phyloP scores from a whole-genome alignment of 208 protist species.

The Trypanosoma theileri region DNA sequence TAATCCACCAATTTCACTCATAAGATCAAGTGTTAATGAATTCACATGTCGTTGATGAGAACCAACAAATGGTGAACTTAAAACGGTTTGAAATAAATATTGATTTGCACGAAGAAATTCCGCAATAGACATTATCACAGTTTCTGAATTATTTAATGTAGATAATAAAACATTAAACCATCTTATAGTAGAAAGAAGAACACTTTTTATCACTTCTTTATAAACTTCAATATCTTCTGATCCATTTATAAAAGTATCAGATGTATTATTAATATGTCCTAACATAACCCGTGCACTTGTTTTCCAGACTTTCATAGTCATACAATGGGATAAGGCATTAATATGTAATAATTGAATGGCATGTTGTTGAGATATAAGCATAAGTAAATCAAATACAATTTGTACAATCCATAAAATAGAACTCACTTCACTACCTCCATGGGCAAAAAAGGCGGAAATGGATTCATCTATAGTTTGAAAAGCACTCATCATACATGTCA shows the following conservation, averaged over 20 bases:
- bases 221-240: conserved; percentile 48
- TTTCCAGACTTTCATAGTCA: conserved; percentile 67
- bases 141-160: conserved; percentile 44
- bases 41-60: conserved; percentile 25
- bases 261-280: conserved; percentile 36
- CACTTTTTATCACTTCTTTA: conserved; percentile 56
- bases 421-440: conserved; percentile 25
- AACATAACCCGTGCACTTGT: conserved; percentile 56
- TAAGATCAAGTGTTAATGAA: conserved; percentile 51
- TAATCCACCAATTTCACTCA: conserved; percentile 56
- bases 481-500: conserved; percentile 49
- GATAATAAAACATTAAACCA: conserved; percentile 76
- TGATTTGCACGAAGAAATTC: conserved; percentile 63
- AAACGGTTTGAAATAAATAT: conserved; percentile 60
- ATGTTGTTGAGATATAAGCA: conserved; percentile 55
- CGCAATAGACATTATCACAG: conserved; percentile 46
- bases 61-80: conserved; percentile 32
- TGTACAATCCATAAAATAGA: conserved; percentile 50
- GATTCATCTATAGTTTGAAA: conserved; percentile 55
- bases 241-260: conserved; percentile 16
- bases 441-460: conserved; percentile 42
- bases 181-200: conserved; percentile 52
- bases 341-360: conserved; percentile 57
- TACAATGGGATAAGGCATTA: conserved; percentile 49
- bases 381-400: conserved; percentile 61